These are phyloP conservation scores for Lactifluus hygrophoroides DNA, from an alignment of 768 basidiomycete genomes.

Conservation along the genomic window DNA sequence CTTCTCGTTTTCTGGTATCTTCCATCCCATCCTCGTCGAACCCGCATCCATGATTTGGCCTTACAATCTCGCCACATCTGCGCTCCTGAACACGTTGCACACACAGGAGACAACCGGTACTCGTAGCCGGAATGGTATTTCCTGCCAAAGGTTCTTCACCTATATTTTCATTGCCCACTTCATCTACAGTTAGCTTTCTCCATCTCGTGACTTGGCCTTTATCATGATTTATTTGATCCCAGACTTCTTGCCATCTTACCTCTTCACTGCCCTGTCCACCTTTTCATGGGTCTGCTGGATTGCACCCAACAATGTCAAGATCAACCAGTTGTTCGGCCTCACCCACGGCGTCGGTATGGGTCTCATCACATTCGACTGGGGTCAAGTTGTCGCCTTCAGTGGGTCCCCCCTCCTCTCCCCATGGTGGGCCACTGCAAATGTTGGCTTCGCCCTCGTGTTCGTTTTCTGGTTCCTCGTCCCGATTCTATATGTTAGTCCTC, in stretches of 20 bases:
- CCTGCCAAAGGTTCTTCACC: not conserved
- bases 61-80: not conserved
- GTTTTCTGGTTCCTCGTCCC: slow-evolving; percentile 32
- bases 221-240: not conserved
- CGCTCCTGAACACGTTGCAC: not conserved
- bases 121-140: not conserved
- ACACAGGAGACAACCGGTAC: not conserved
- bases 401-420: slow-evolving; percentile 39
- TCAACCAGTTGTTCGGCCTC: not conserved
- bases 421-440: slow-evolving; percentile 90
- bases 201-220: not conserved
- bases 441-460: slow-evolving; percentile 80
- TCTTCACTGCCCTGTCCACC: not conserved
- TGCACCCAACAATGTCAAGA: not conserved
- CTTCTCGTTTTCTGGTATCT: not conserved
- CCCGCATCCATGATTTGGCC: not conserved
- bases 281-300: not conserved
- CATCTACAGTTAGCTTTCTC: no score
- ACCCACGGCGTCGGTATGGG: slow-evolving; percentile 43
- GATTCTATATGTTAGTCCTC: slow-evolving; percentile 37
- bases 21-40: not conserved
- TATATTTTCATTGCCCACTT: no score
- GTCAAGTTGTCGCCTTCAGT: slow-evolving; percentile 50
- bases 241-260: not conserved
- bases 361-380: slow-evolving; percentile 90